Evolutionary conservation across 441 rosid species (phyloP).

Genomic region (Mallotus repandus): DNA sequence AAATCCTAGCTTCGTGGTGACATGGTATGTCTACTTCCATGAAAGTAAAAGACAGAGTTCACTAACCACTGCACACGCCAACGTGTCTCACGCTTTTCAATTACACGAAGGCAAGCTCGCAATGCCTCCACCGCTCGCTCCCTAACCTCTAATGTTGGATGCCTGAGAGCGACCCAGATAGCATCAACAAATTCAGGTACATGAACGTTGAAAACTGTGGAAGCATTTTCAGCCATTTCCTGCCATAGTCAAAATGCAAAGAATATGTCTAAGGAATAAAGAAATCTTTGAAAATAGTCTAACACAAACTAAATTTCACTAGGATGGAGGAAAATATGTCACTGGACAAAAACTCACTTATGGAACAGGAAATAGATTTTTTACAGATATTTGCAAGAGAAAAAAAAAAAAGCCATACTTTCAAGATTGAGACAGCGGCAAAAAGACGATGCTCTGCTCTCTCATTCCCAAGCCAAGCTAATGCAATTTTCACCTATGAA

Average conservation of each 20-base stretch:
- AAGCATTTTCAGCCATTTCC: constrained; percentile 99
- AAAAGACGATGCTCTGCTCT: constrained; percentile 91
- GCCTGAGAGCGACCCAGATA: constrained; percentile 98
- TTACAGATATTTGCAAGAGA: not conserved
- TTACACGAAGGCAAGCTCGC: constrained; percentile 99
- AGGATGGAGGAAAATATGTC: not conserved
- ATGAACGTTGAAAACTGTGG: constrained; percentile 99
- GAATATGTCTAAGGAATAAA: constrained; percentile 3
- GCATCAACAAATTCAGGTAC: constrained; percentile 97
- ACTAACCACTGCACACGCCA: constrained; percentile 98
- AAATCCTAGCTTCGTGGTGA: not conserved
- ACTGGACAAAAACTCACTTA: not conserved
- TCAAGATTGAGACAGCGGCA: constrained; percentile 91
- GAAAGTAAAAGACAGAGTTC: not conserved
- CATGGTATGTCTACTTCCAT: not conserved
- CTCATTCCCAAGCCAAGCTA: constrained; percentile 91
- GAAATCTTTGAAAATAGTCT: not conserved
- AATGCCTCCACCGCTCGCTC: constrained; percentile 97
- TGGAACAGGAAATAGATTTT: not conserved
- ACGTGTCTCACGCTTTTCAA: constrained; percentile 99
- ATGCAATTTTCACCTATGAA: constrained; percentile 74
- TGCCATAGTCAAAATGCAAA: constrained; percentile 34
- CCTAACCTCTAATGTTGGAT: constrained; percentile 83
- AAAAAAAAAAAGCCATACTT: constrained; percentile 47
- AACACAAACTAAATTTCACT: constrained; percentile 11